A percentile compares a stretch with the other conserved stretches of the same genome.
phyloP scores from a whole-genome alignment of 805 yeast genomes.

The Lachancea thermotolerans region DNA sequence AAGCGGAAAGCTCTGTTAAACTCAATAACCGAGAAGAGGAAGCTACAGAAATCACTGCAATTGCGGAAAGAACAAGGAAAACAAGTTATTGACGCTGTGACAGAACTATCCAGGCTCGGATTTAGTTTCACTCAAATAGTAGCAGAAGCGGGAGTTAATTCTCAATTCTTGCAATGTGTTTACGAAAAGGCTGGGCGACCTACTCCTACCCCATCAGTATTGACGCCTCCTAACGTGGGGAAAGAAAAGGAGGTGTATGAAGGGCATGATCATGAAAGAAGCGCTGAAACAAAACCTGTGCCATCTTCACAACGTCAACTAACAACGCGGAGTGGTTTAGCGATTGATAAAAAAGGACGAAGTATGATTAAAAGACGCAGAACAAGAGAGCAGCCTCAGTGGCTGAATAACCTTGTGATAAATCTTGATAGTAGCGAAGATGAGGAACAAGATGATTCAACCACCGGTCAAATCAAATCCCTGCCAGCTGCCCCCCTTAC shows the following conservation, averaged over 20 bases:
- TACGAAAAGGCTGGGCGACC: conserved; percentile 3
- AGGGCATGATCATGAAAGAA: no score
- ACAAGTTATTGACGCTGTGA: conserved; percentile 1
- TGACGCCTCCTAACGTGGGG: no score
- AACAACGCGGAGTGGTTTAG: no score
- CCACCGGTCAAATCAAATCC: not conserved
- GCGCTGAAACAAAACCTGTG: no score
- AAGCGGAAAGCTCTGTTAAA: not conserved
- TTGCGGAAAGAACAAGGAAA: not conserved
- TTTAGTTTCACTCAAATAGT: conserved; percentile 1
- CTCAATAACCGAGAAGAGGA: conserved; percentile 42
- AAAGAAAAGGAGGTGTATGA: no score
- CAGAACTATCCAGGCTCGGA: conserved; percentile 3
- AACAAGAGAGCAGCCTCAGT: not conserved
- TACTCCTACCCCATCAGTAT: no score
- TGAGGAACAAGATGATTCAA: conserved; percentile 12
- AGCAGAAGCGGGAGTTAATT: not conserved
- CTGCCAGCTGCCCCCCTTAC: not conserved
- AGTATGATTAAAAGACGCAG: not conserved
- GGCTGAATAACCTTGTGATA: conserved; percentile 5
- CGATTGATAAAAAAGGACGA: no score
- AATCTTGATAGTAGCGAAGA: conserved; percentile 13
- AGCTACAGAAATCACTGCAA: conserved; percentile 54
- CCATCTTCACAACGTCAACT: no score
- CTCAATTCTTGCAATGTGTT: not conserved